phyloP scores from a whole-genome alignment of 2,329 filamentous ascomycete genomes.

The Colletotrichum neosansevieriae region DNA sequence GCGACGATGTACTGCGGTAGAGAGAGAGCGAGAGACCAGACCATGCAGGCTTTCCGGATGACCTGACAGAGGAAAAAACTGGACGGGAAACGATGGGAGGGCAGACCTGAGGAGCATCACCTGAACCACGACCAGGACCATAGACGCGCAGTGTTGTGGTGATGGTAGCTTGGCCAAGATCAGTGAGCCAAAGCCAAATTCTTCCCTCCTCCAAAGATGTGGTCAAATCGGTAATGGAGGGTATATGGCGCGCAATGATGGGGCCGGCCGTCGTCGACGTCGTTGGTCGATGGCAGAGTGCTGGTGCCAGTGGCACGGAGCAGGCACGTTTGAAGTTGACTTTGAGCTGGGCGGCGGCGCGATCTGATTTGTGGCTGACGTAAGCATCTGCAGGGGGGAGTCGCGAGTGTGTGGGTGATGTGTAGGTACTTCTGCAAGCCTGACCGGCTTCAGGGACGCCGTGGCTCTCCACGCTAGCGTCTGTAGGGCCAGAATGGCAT shows the following conservation, averaged over 20 bases:
- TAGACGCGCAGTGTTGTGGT: too few species aligned
- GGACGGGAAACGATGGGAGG: background rate
- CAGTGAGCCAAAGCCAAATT: slow-evolving; percentile 2
- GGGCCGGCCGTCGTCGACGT: slow-evolving; percentile 22
- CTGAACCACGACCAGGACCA: slow-evolving; percentile 16
- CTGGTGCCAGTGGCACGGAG: slow-evolving; percentile 46
- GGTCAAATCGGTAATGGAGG: slow-evolving; percentile 36
- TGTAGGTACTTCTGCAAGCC: too few species aligned
- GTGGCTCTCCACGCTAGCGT: background rate
- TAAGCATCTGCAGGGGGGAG: slow-evolving; percentile 44
- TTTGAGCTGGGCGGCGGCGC: slow-evolving; percentile 47
- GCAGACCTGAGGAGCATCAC: background rate
- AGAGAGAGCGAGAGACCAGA: slow-evolving; percentile 15
- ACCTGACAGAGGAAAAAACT: background rate
- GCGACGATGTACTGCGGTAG: slow-evolving; percentile 1
- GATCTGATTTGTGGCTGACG: slow-evolving; percentile 47
- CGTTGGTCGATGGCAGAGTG: slow-evolving; percentile 36
- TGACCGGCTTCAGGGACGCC: too few species aligned
- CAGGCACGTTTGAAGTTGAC: slow-evolving; percentile 56
- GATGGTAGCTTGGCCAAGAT: background rate
- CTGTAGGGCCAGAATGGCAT: background rate
- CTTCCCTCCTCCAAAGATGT: background rate
- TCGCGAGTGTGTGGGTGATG: slow-evolving; percentile 37
- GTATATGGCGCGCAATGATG: slow-evolving; percentile 37
- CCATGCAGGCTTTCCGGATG: slow-evolving; percentile 10